Base-by-base conservation (phyloP, 2,329 filamentous ascomycete genomes). In the Mariannaea elegans region DNA sequence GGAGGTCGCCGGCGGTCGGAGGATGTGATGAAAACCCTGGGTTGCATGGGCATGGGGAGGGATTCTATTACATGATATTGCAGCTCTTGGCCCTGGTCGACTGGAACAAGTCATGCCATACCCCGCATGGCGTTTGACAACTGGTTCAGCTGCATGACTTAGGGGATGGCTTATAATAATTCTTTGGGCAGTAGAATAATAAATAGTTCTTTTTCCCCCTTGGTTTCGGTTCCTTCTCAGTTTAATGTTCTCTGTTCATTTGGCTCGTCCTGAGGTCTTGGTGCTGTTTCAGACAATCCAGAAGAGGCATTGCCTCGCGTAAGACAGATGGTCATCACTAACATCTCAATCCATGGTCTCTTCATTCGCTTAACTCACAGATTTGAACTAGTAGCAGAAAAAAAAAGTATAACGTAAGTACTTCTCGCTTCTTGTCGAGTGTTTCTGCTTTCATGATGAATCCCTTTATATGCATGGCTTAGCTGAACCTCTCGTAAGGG, bases 381-480 rank as follows among this genome's bases (percentile, higher is more conserved):
- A n/a, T 13, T 7, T 14, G 7, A 36, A 10, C 6, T 41, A 3
- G 9, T 9, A 9, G 8, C 2, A 23, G 41, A 7, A 18, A 29
- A 46, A 9, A 21, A 7, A 5, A 9, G 10, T 3, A 16, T 7
- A 3, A 31, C 3, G 66, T 65, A 65, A 63, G 58, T 55, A n/a
- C 31, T 23, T 34, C n/a, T 23, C 18, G 39, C 18, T 57, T 21
- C 29, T 4, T 16, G 10, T 31, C 14, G 14, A 8, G 31, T 31
- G 12, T 57, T 34, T 32, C 44, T 8, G 42, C 18, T 32, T 57
- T 58, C 14, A 65, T 74, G 72, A 74, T 74, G 70, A 75, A 66
- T 63, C 41, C 44, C 64, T 58, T 66, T 65, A 32, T 65, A 69
- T 70, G 72, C 72, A 74, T 75, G 73, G 72, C 72, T 75, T 74